Evolutionary conservation across 805 yeast species (phyloP).

Genomic region (Cyberlindnera maclurae): DNA sequence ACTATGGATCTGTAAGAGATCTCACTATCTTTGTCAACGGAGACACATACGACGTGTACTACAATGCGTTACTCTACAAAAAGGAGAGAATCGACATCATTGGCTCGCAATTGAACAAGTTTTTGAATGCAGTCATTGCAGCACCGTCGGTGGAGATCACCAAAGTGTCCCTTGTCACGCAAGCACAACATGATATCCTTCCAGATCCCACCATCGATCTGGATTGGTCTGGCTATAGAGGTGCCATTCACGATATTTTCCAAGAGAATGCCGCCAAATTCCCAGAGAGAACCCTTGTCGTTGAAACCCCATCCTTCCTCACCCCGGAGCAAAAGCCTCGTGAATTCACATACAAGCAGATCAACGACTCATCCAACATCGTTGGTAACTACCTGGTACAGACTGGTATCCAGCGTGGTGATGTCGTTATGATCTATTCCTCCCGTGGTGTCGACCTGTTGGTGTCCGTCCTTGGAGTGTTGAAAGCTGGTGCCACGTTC

Average conservation of each 20-base stretch:
- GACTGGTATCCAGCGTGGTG: conserved; percentile 82
- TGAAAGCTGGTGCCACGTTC: conserved; percentile 98
- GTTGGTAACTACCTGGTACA: conserved; percentile 83
- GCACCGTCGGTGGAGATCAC: conserved; percentile 43
- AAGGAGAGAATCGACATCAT: conserved; percentile 60
- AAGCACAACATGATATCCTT: conserved; percentile 48
- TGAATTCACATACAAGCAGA: conserved; percentile 76
- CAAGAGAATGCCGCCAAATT: conserved; percentile 74
- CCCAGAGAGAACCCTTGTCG: conserved; percentile 87
- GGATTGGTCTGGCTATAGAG: conserved; percentile 88
- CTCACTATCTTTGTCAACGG: conserved; percentile 45
- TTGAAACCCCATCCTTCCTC: conserved; percentile 76
- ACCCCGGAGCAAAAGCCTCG: conserved; percentile 48
- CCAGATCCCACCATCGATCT: conserved; percentile 87
- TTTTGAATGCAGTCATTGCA: conserved; percentile 31
- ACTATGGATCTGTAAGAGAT: conserved; percentile 53
- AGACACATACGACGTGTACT: conserved; percentile 40
- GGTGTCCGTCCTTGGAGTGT: conserved; percentile 95
- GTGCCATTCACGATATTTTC: conserved; percentile 95
- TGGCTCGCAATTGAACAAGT: conserved; percentile 65
- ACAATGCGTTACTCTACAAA: conserved; percentile 71
- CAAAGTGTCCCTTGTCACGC: conserved; percentile 59
- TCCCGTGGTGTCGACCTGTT: conserved; percentile 95
- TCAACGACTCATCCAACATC: conserved; percentile 86
- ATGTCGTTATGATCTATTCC: conserved; percentile 96